Evolutionary conservation across 495 filamentous ascomycete genomes (phyloP), one percentile per base, ranked within the genome.

Genomic region (Neohortaea acidophila): DNA sequence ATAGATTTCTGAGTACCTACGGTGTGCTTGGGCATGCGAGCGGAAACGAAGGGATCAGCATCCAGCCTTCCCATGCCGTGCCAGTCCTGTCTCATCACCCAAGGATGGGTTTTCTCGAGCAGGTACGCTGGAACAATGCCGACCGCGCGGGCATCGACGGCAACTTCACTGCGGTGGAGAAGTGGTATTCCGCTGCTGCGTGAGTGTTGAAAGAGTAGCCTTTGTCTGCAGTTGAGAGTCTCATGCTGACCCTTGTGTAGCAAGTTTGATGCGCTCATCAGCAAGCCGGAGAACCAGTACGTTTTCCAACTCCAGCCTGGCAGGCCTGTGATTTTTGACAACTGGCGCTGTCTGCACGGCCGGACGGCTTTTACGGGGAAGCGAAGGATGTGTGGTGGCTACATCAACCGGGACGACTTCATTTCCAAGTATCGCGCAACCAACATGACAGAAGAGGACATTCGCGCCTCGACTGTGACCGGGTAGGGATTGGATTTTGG

Each of bases 321-420:
- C 11, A 75, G 59, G 33, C 67, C 77, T n/a, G 40, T 94, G 23
- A 75, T 45, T 14, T 93, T 96, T 54, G 83, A 96, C 56, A 94
- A 96, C 52, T 94, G 85, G 85, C 69, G 87, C 42, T 82, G 92
- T 39, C 58, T 96, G 32, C 87, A 96, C 57, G 87, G 84, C 2
- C 65, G 87, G 45, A 69, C 71, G 15, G 68, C 72, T 11, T 96
- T 93, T 51, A 78, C 71, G 6, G 87, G 87, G 13, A 78, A 77
- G 51, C 65, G 87, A 47, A 75, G 84, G 47, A 79, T 96, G 57
- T 91, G 83, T 55, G 87, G 87, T 43, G 87, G 69, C 13, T 92
- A 93, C 54, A 76, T 86, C 41, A 84, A 81, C 50, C 73, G 75
- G 27, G 85, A 94, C 51, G 85, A 93, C 57, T 94, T 76, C 52